A percentile compares a stretch with the other conserved stretches of the same genome.
Conservation (phyloP, 202 grass and related monocot species). For the Carex sylvatica region DNA sequence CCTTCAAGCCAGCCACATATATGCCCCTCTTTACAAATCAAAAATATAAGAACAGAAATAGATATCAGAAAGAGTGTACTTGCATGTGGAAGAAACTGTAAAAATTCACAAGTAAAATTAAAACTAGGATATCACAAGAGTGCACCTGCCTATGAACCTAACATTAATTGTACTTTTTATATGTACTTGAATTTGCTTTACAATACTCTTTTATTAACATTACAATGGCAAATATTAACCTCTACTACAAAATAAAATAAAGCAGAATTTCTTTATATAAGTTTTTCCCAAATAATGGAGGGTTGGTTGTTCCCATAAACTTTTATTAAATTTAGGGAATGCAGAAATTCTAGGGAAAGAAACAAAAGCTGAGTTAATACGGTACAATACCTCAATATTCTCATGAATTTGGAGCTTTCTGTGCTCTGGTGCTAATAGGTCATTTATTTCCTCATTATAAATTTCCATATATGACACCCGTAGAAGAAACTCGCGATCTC, state of each 20-base stretch:
- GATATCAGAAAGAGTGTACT: not conserved
- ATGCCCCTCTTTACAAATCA: conserved; percentile 67
- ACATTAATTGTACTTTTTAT: not conserved
- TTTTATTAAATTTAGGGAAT: not conserved
- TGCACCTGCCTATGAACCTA: not conserved
- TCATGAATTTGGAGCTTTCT: conserved; percentile 95
- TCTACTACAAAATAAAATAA: not conserved
- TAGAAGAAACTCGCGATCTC: conserved; percentile 82
- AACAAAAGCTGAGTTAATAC: not conserved
- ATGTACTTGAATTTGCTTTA: not conserved
- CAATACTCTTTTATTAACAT: not conserved
- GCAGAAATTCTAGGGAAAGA: not conserved
- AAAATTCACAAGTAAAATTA: not conserved
- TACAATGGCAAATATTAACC: not conserved
- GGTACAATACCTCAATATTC: conserved; percentile 61
- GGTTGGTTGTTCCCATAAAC: not conserved
- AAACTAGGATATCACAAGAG: not conserved
- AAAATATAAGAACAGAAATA: conserved; percentile 23
- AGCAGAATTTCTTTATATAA: not conserved
- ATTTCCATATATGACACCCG: conserved; percentile 99
- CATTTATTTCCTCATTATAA: conserved; percentile 97
- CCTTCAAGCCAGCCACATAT: conserved; percentile 87
- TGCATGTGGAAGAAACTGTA: not conserved
- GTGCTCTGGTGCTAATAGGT: conserved; percentile 88
- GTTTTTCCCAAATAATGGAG: not conserved